Conservation (phyloP, 2,329 filamentous ascomycete species). For the Calonectria honghensis region DNA sequence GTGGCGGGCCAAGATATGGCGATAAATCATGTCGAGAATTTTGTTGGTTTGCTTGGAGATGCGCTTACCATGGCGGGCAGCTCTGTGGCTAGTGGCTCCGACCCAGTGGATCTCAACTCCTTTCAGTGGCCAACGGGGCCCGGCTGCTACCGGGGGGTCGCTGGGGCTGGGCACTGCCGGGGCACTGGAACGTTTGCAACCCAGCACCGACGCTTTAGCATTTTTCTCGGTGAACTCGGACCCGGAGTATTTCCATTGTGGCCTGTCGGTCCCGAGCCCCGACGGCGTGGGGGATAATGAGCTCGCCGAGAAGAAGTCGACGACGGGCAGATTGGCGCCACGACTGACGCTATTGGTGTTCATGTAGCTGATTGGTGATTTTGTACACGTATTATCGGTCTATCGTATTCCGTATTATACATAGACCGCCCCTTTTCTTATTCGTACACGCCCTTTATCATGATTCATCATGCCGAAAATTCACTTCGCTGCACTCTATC, state of each 20-base stretch:
- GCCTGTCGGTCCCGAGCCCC: constrained; percentile 14
- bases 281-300: not conserved
- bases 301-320: not conserved
- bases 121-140: constrained; percentile 22
- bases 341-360: not conserved
- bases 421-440: not conserved
- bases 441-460: constrained; percentile 17
- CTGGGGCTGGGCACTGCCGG: constrained; percentile 13
- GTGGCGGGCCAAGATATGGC: constrained; percentile 36
- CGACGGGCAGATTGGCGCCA: not conserved
- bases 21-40: constrained; percentile 40
- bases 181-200: not conserved
- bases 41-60: constrained; percentile 37
- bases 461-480: constrained; percentile 50
- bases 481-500: constrained; percentile 45
- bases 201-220: constrained; percentile 4
- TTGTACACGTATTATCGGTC: not conserved
- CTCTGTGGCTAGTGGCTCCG: constrained; percentile 28
- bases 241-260: constrained; percentile 28
- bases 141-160: constrained; percentile 20
- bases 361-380: not conserved
- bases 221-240: constrained; percentile 16
- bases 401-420: not conserved
- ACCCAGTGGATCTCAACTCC: not conserved
- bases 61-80: constrained; percentile 32